These are phyloP conservation scores for Myxozyma kluyveri DNA, from an alignment of 805 yeast genomes.

Conservation along the genomic window DNA sequence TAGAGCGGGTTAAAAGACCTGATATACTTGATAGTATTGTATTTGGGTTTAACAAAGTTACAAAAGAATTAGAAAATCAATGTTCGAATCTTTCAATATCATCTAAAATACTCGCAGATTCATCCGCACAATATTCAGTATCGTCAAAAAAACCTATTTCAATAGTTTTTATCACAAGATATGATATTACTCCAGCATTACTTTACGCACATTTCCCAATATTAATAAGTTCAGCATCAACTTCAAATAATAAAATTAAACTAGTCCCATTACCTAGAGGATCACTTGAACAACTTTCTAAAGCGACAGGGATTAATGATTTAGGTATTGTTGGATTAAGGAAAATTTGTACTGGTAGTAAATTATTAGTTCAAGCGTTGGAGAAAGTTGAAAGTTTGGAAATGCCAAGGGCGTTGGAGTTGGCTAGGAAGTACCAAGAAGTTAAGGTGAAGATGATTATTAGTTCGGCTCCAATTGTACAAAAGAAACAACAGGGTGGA, in stretches of 20 bases:
- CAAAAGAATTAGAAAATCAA: slow-evolving; percentile 23
- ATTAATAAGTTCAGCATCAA: no score
- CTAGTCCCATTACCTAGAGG: slow-evolving; percentile 23
- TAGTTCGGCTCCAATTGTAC: slow-evolving; percentile 11
- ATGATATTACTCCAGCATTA: slow-evolving; percentile 30
- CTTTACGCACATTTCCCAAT: slow-evolving; percentile 30
- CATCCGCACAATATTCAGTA: no score
- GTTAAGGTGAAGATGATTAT: slow-evolving; percentile 17
- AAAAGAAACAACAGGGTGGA: no score
- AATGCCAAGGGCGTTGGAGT: slow-evolving; percentile 15
- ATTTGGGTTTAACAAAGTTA: slow-evolving; percentile 22
- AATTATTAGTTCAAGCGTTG: slow-evolving; percentile 4
- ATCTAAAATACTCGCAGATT: no score
- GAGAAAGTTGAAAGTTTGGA: slow-evolving; percentile 7
- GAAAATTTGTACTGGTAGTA: slow-evolving; percentile 4
- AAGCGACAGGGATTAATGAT: slow-evolving; percentile 13
- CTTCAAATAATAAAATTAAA: slow-evolving; percentile 19
- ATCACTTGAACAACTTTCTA: slow-evolving; percentile 7
- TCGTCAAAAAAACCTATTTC: slow-evolving; percentile 11
- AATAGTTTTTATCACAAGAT: slow-evolving; percentile 28
- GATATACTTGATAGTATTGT: slow-evolving; percentile 13
- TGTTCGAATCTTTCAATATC: slow-evolving; percentile 2
- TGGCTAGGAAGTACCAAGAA: background rate
- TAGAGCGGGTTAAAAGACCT: slow-evolving; percentile 15
- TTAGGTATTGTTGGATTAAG: slow-evolving; percentile 22